Evolutionary conservation across 805 yeast species (phyloP).

Genomic region (Saturnispora quitensis): DNA sequence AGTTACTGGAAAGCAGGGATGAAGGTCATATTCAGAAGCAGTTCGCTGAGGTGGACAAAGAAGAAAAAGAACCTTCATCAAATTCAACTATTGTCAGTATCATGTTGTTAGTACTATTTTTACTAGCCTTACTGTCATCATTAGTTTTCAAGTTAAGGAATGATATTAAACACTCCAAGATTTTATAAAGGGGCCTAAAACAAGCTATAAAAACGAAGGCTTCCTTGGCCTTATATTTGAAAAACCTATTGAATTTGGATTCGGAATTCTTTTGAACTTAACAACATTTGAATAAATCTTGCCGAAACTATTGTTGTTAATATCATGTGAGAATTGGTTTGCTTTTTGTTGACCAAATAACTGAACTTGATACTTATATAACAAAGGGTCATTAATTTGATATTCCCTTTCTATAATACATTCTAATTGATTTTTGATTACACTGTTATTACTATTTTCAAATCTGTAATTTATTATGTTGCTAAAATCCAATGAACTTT

Average conservation of each 20-base stretch:
- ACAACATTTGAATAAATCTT: slow-evolving; percentile 30
- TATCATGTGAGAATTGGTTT: slow-evolving; percentile 21
- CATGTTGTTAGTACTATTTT: slow-evolving; percentile 31
- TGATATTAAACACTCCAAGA: slow-evolving; percentile 54
- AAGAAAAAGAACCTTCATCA: neutral
- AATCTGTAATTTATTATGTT: slow-evolving; percentile 2
- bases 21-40: neutral
- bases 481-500: neutral
- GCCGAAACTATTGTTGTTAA: slow-evolving; percentile 20
- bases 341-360: slow-evolving; percentile 21
- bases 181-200: slow-evolving; percentile 30
- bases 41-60: neutral
- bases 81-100: slow-evolving; percentile 14
- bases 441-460: neutral
- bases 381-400: slow-evolving; percentile 28
- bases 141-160: slow-evolving; percentile 47
- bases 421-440: neutral
- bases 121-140: slow-evolving; percentile 33
- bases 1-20: neutral
- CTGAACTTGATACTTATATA: slow-evolving; percentile 28
- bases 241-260: slow-evolving; percentile 39
- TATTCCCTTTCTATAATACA: slow-evolving; percentile 23
- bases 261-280: slow-evolving; percentile 36
- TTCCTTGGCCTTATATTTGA: slow-evolving; percentile 36
- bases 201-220: slow-evolving; percentile 32